A percentile compares a stretch with the other conserved stretches of the same genome.
These are phyloP conservation scores for Chalara sp. DNA, from an alignment of 2,329 filamentous ascomycete species.

Conservation along the genomic window DNA sequence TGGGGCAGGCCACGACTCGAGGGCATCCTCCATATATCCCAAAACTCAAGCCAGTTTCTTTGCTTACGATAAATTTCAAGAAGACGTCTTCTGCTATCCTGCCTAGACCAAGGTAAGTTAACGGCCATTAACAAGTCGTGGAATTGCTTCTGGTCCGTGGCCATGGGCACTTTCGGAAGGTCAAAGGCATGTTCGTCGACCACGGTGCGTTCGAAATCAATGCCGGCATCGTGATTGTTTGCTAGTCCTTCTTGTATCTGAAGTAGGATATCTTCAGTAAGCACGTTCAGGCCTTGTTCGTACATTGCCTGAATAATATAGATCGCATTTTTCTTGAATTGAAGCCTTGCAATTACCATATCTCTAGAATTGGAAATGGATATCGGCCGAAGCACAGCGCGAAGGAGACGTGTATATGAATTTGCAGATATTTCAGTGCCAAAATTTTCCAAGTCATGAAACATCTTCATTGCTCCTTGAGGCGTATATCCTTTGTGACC, in stretches of 20 bases:
- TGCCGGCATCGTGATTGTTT: background rate
- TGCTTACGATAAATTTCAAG: constrained; percentile 40
- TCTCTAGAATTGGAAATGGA: constrained; percentile 3
- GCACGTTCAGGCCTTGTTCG: constrained; percentile 32
- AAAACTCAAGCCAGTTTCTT: constrained; percentile 49
- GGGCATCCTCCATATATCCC: constrained; percentile 52
- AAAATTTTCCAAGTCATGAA: constrained; percentile 28
- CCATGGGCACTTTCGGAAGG: constrained; percentile 13
- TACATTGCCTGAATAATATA: constrained; percentile 35
- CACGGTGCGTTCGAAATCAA: too few relatives aligned
- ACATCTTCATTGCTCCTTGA: constrained; percentile 24
- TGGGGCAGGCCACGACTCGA: constrained; percentile 42
- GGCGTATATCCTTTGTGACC: constrained; percentile 33
- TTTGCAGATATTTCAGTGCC: constrained; percentile 29
- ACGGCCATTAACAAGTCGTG: constrained; percentile 40
- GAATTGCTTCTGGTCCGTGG: constrained; percentile 23
- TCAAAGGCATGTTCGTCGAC: constrained; percentile 9
- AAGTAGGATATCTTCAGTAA: constrained; percentile 27
- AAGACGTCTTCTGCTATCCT: constrained; percentile 33
- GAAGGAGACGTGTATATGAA: constrained; percentile 30
- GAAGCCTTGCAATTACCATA: constrained; percentile 10
- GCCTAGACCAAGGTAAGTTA: constrained; percentile 34
- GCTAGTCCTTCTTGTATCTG: constrained; percentile 18
- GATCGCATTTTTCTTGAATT: constrained; percentile 27
- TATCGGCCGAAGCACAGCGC: constrained; percentile 26